Evolutionary conservation across 495 filamentous ascomycete species (phyloP), one percentile per base, ranked within the genome.

Genomic region (Sabuloglossum arenarium): DNA sequence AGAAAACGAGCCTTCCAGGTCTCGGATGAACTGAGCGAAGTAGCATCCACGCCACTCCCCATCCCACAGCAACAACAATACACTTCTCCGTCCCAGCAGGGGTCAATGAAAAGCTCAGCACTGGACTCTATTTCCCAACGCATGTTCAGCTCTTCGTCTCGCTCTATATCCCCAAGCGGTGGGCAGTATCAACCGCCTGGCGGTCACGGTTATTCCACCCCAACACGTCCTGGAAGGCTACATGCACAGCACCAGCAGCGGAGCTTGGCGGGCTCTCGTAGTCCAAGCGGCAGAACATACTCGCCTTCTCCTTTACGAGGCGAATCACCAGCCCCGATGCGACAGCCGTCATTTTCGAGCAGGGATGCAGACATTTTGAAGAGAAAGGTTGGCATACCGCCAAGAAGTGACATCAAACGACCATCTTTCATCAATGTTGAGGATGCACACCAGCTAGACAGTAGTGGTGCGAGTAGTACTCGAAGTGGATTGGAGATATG

Each of bases 1-100:
- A 80, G 85, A 16, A 78, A 82, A 21, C 76, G 79, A 54, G 73
- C 76, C 1, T 83, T 85, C 62, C 75, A 79, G 58, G 76, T 79
- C 3, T 71, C 76, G 8, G 79, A 64, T n/a, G 63, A 65, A 28
- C 57, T 64, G 25, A 59, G 60, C 25, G 54, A 58, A 28, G 64
- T 56, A 23, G 57, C 55, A 32, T 42, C 55, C 23, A 50, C 55
- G 27, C 30, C 39, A 19, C 55, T 34, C 12, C 55, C 39, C 14
- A 51, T 50, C 32, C 45, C 29, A 12, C 56, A 61, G 54, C 30
- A 30, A 39, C 55, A 27, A 58, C 45, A 30, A 30, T 42, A 10
- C 24, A 46, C 25, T 52, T 53, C 12, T 34, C 28, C 47, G 11
- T 51, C 47, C 6, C 47, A 51, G 1, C 47, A 51, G 11, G 1